Evolutionary conservation across 78 protist species (phyloP), one percentile per base, ranked within the genome.

Genomic region (Dictyostelium capitatum): DNA sequence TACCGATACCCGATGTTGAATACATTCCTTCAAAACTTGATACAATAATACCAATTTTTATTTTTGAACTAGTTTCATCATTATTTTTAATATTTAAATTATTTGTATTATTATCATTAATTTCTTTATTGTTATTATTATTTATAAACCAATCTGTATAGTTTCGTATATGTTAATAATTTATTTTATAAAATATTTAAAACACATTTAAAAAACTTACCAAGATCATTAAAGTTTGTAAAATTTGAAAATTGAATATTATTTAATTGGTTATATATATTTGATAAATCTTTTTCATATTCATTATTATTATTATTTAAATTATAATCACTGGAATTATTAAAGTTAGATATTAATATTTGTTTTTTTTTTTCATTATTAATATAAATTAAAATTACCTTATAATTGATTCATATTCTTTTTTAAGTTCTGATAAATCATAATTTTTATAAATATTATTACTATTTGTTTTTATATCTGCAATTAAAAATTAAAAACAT

Each of bases 1-100:
- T 87, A 65, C 93, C 93, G 77, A 87, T 87, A 77, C 93, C 93
- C 5, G 93, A 87, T 8, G 93, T 87, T 46, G 93, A 87, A 37
- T 87, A 77, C 23, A 87, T 11, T 51, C 93, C 93, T 77, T 87
- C 82, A 87, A 70, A 87, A 77, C 93, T 87, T 41, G 79, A 59
- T 37, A 87, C 93, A 37, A 87, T 75, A 7, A 87, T 59, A 20
- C 50, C 84, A 30, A 87, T 65, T 8, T 85, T 85, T 59, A 73
- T 75, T 30, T 46, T 65, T 37, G 0, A 2, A 1, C 64, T 64
- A 20, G n/a, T n/a, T n/a, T 32, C 23, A 12, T 80, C n/a, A 28
- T 46, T 80, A 19, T 54, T 10, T 41, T 70, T 30, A 37, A 8
- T 32, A 11, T 9, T 79, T 5, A 23, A 7, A 72, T n/a, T 83